Base-by-base conservation (phyloP, 1,284 basidiomycete species). In the Ceratobasidium sp. region DNA sequence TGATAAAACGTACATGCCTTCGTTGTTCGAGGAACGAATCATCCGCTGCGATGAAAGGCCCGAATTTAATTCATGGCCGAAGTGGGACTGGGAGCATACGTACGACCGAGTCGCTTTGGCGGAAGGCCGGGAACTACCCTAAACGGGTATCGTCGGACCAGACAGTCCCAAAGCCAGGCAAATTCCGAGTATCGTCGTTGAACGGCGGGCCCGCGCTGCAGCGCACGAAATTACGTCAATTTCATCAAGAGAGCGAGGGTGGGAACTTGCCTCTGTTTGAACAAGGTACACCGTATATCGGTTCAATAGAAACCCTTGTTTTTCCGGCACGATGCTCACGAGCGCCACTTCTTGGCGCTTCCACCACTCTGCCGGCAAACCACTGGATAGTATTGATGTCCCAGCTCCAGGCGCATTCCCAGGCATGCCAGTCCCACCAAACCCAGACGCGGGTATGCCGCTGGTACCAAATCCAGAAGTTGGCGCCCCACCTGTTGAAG, bases 101-200 rank as follows among this genome's bases (percentile, higher is more conserved):
- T 80, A 93, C 94, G 90, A 81, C 93, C 92, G 76, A 98, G 86
- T 58, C 94, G 88, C 81, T 98, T 98, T 0, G 96, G 96, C 9
- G 96, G 96, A 43, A 98, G 83, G 1, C 89, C 84, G n/a, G 94
- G 91, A 76, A 97, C 86, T n/a, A 98, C 84, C 43, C 96, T 89
- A 87, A 98, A 98, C 0, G 96, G 95, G 84, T 98, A 94, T 65
- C 89, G 85, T 77, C 88, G 86, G 74, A 89, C 83, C 46, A 98
- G 84, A 76, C 90, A 91, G 75, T 96, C 94, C 87, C 93, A 92
- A 27, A 98, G 84, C 83, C 92, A 96, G 7, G 88, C 88, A 80
- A 98, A 98, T 81, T 98, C 96, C 5, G 93, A 95, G 81, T 97
- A 98, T 77, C 92, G 85, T 76, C 92, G 85, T 31, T 87, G 84